These are phyloP conservation scores for Centrapalus pauciflorus DNA, from an alignment of 129 eudicot genomes.

Conservation along the genomic window DNA sequence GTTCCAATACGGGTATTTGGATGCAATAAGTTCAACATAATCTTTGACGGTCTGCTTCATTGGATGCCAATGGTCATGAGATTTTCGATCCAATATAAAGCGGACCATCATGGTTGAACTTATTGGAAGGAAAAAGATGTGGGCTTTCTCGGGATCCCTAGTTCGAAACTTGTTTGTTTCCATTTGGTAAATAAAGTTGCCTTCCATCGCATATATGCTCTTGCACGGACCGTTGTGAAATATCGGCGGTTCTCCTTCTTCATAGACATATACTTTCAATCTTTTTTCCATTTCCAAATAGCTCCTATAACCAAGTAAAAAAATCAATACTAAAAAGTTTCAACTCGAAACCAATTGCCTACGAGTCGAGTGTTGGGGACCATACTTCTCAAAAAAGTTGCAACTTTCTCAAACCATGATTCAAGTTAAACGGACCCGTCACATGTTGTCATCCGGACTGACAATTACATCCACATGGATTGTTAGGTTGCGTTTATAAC, in stretches of 20 bases:
- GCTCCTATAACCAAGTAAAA: conserved; percentile 29
- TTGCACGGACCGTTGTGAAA: conserved; percentile 36
- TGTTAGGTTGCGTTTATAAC: no score
- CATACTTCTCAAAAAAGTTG: no score
- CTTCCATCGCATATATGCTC: conserved; percentile 46
- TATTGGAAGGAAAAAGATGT: conserved; percentile 44
- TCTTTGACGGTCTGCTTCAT: conserved; percentile 37
- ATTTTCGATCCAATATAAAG: conserved; percentile 26
- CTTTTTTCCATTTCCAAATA: conserved; percentile 49
- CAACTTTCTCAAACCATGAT: no score
- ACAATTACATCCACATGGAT: no score
- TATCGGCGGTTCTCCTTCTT: conserved; percentile 55
- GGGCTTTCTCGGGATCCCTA: conserved; percentile 40
- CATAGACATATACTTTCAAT: conserved; percentile 35
- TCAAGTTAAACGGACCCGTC: no score
- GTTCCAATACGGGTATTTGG: conserved; percentile 48
- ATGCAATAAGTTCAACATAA: conserved; percentile 31
- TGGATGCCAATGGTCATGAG: conserved; percentile 31
- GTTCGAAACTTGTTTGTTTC: conserved; percentile 37
- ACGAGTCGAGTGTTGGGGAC: background rate
- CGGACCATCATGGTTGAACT: conserved; percentile 36
- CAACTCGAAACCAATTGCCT: background rate
- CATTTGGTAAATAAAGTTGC: conserved; percentile 41
- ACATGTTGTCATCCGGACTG: no score
- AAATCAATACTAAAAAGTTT: background rate